phyloP scores from a whole-genome alignment of 129 eudicot species.

The Arctium minus region DNA sequence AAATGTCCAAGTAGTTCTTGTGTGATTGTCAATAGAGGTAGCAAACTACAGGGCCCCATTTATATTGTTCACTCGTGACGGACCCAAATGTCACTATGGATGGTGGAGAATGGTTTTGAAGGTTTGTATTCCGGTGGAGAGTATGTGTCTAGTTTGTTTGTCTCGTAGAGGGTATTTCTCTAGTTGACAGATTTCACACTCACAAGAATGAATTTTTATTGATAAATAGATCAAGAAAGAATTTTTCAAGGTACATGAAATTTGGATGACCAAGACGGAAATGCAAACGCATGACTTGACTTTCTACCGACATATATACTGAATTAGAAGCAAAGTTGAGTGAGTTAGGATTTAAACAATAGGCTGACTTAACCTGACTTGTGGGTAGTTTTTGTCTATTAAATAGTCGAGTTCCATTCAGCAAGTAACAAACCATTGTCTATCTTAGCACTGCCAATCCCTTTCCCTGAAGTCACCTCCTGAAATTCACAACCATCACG shows the following conservation, averaged over 20 bases:
- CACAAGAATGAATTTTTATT: neutral
- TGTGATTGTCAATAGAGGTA: neutral
- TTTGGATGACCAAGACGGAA: neutral
- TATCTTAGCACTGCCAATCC: too few species aligned
- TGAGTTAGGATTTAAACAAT: neutral
- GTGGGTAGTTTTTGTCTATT: too few species aligned
- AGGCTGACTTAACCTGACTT: too few species aligned
- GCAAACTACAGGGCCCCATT: neutral
- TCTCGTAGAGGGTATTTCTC: neutral
- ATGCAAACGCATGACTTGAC: neutral
- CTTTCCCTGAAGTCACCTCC: too few species aligned
- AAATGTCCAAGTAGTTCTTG: neutral
- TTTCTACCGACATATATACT: neutral
- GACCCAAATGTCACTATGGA: neutral
- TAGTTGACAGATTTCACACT: slow-evolving; percentile 8
- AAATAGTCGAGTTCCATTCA: too few species aligned
- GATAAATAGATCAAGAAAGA: neutral
- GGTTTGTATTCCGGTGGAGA: neutral
- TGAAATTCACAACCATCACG: too few species aligned
- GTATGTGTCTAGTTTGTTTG: neutral
- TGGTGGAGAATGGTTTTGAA: neutral
- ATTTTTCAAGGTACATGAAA: neutral
- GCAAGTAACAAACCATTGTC: too few species aligned
- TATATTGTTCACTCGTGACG: neutral
- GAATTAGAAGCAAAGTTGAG: neutral